Percentiles rank a stretch among this genome's conserved stretches.
Conservation (phyloP, 345 rosid species). For the Citrus sinensis region DNA sequence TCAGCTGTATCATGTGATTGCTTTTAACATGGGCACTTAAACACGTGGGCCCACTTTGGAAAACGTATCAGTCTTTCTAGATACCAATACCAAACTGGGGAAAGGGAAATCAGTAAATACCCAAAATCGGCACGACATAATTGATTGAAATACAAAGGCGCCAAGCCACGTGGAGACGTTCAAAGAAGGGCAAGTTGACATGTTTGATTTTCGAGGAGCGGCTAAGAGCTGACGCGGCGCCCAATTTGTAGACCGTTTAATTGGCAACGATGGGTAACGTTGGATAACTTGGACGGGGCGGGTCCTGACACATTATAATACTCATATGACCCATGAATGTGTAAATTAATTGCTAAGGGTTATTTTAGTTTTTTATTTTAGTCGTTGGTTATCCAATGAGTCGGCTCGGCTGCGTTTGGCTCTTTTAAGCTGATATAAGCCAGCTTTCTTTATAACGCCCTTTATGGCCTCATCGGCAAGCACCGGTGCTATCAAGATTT, state of each 20-base stretch:
- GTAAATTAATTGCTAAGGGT: background rate
- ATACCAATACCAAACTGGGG: background rate
- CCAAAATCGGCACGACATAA: background rate
- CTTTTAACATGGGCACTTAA: background rate
- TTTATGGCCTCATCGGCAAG: too few species aligned
- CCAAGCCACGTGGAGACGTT: constrained; percentile 14
- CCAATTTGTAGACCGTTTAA: constrained; percentile 1
- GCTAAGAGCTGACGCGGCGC: constrained; percentile 23
- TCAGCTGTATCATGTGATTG: constrained; percentile 13
- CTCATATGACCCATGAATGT: too few species aligned
- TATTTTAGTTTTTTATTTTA: background rate
- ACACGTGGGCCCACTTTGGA: constrained; percentile 12
- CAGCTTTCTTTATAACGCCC: too few species aligned
- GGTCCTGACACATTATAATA: too few species aligned
- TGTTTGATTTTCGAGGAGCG: constrained; percentile 13
- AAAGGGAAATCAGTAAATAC: background rate
- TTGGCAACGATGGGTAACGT: background rate
- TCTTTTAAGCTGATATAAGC: too few species aligned
- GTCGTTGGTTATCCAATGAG: constrained; percentile 10
- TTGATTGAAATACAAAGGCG: background rate
- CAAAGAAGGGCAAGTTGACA: constrained; percentile 20
- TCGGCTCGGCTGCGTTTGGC: constrained; percentile 6
- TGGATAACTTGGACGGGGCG: too few species aligned
- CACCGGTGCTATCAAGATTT: too few species aligned
- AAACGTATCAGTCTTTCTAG: constrained; percentile 12